These are phyloP conservation scores for Candida parachauliodes DNA, from an alignment of 805 yeast genomes.

Conservation along the genomic window DNA sequence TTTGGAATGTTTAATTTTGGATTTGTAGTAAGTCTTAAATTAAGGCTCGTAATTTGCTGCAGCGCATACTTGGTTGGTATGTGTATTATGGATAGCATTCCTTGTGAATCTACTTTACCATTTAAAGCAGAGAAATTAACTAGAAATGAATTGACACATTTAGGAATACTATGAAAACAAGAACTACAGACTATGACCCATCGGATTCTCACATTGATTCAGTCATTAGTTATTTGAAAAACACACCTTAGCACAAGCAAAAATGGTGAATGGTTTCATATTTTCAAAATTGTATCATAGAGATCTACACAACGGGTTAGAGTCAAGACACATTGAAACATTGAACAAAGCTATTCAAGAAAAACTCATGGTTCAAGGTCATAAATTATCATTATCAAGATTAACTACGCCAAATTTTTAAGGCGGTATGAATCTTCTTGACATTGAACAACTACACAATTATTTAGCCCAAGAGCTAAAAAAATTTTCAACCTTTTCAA, in stretches of 20 bases:
- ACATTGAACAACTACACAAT: not conserved
- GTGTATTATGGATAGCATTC: no score
- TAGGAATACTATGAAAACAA: not conserved
- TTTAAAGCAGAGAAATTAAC: no score
- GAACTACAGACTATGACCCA: not conserved
- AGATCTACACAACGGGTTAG: not conserved
- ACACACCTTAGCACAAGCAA: not conserved
- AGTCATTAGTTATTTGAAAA: not conserved
- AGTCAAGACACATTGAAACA: not conserved
- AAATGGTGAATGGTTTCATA: not conserved
- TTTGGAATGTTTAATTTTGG: no score
- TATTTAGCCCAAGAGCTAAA: not conserved
- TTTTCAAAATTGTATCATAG: not conserved
- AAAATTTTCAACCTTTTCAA: not conserved
- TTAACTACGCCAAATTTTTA: not conserved
- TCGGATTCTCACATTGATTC: not conserved
- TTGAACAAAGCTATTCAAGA: not conserved
- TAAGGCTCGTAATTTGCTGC: no score
- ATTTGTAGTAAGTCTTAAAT: no score
- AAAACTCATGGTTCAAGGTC: not conserved
- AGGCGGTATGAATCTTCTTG: not conserved
- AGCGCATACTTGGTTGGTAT: no score
- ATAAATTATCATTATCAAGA: not conserved
- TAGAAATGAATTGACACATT: no score
- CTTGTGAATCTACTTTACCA: no score